Evolutionary conservation across 2,329 filamentous ascomycete genomes (phyloP).

Genomic region (Stemphylium beticola): DNA sequence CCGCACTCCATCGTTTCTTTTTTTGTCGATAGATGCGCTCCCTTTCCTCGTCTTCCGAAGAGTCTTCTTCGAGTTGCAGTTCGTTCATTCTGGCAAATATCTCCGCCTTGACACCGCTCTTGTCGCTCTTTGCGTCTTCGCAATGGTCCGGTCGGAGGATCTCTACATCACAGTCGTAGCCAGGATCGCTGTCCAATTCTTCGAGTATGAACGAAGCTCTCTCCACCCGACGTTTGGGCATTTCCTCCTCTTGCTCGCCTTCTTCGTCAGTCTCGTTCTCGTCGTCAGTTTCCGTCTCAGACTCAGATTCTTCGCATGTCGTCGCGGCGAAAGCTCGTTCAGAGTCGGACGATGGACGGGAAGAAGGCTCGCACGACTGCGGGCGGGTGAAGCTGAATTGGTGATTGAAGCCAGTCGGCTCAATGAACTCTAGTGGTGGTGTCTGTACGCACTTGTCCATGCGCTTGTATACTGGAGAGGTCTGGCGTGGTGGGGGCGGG

Average conservation of each 20-base stretch:
- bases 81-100: conserved; percentile 44
- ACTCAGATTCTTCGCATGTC: conserved; percentile 42
- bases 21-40: conserved; percentile 39
- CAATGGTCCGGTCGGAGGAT: conserved; percentile 53
- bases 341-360: conserved; percentile 47
- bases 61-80: conserved; percentile 43
- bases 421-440: conserved; percentile 47
- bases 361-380: conserved; percentile 43
- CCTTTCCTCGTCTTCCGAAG: conserved; percentile 41
- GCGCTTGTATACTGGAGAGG: conserved; percentile 44
- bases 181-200: conserved; percentile 50
- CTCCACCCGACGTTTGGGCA: conserved; percentile 33
- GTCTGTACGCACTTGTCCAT: conserved; percentile 43
- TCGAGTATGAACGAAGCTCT: conserved; percentile 51
- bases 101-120: conserved; percentile 37
- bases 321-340: conserved; percentile 41
- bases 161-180: conserved; percentile 51
- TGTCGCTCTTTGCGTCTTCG: conserved; percentile 51
- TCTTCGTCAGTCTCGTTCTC: conserved; percentile 37
- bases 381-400: conserved; percentile 48
- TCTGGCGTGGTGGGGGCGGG: conserved; percentile 38
- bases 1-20: conserved; percentile 52
- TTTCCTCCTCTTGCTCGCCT: conserved; percentile 33
- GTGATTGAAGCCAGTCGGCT: conserved; percentile 43
- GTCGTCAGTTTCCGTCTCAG: conserved; percentile 23